Evolutionary conservation across 1,284 basidiomycete species (phyloP).

Genomic region (Cerioporus squamosus): DNA sequence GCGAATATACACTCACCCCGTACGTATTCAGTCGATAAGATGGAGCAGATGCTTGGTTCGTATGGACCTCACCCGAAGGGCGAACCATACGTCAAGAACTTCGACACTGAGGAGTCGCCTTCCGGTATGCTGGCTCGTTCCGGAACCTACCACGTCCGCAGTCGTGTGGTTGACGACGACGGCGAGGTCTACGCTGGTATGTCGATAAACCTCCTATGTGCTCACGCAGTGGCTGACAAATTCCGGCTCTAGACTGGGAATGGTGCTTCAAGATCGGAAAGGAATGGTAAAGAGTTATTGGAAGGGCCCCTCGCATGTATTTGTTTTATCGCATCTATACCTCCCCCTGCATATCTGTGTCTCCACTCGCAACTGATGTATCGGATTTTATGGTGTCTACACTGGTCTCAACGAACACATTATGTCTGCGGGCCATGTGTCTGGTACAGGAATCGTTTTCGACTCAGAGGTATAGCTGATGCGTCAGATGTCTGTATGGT

Average conservation of each 20-base stretch:
- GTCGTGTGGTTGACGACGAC: conserved; percentile 86
- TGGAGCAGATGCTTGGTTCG: conserved; percentile 91
- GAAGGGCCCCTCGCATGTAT: conserved; percentile 13
- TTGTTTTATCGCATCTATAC: conserved; percentile 27
- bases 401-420: too few species aligned
- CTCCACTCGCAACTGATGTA: conserved; percentile 20
- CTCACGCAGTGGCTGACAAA: background rate
- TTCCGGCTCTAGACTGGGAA: conserved; percentile 63
- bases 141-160: conserved; percentile 77
- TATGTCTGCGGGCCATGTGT: too few species aligned
- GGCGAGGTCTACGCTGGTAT: conserved; percentile 74
- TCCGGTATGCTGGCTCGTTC: conserved; percentile 82
- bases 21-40: conserved; percentile 70
- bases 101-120: conserved; percentile 80
- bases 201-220: conserved; percentile 27
- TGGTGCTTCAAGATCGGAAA: conserved; percentile 85
- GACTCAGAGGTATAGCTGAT: too few species aligned
- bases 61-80: conserved; percentile 73
- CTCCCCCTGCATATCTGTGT: conserved; percentile 23
- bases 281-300: conserved; percentile 62
- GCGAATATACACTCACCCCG: background rate
- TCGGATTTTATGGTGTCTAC: conserved; percentile 10
- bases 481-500: too few species aligned
- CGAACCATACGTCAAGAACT: conserved; percentile 68
- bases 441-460: too few species aligned